Evolutionary conservation across 116 monocot species (phyloP).

Genomic region (Trichopus zeylanicus): DNA sequence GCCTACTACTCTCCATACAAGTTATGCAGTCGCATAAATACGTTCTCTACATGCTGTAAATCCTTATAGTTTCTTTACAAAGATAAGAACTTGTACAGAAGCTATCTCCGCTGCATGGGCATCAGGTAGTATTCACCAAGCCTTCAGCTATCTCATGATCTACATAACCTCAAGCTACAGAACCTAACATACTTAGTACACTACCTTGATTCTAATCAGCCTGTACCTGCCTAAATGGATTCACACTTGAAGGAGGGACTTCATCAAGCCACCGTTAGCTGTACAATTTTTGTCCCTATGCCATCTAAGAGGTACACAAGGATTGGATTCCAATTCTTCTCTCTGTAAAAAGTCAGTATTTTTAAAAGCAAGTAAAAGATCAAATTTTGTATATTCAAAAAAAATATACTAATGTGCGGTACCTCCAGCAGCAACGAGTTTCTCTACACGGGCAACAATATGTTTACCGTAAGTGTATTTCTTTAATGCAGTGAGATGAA

Average conservation of each 20-base stretch:
- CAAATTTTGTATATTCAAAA: no score
- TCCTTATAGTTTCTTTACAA: constrained; percentile 27
- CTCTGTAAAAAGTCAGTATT: no score
- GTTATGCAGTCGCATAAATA: constrained; percentile 36
- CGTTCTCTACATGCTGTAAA: not conserved
- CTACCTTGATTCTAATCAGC: constrained; percentile 13
- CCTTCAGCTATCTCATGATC: constrained; percentile 4
- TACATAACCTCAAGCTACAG: constrained; percentile 19
- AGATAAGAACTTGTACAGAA: constrained; percentile 9
- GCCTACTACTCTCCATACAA: no score
- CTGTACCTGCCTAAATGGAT: constrained; percentile 26
- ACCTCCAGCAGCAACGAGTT: constrained; percentile 53
- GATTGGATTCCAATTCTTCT: no score
- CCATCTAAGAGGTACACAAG: constrained; percentile 2
- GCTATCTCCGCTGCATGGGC: no score
- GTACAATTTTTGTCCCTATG: constrained; percentile 31
- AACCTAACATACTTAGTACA: constrained; percentile 53
- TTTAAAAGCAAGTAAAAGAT: no score
- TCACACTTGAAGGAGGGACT: constrained; percentile 19
- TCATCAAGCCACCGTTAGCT: constrained; percentile 66
- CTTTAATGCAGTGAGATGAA: constrained; percentile 39
- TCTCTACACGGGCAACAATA: constrained; percentile 52
- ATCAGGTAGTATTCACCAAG: no score
- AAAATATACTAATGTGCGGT: no score
- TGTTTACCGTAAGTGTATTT: constrained; percentile 62